phyloP scores from a whole-genome alignment of 2,329 filamentous ascomycete genomes.

The Karstenula rhodostoma region DNA sequence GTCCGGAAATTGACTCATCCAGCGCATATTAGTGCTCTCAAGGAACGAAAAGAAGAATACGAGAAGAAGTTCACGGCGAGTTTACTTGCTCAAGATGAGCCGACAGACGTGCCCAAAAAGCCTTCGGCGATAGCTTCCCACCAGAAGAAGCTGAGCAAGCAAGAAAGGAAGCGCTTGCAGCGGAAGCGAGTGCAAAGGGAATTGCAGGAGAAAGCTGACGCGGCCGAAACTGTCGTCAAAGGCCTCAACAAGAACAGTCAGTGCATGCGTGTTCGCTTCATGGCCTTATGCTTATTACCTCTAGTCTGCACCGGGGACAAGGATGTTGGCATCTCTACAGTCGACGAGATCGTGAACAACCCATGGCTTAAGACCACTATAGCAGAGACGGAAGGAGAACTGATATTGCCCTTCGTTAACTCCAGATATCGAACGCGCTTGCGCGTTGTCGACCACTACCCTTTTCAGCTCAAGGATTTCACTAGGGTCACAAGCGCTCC shows the following conservation, averaged over 20 bases:
- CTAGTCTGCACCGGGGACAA: conserved; percentile 58
- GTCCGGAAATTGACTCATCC: conserved; percentile 61
- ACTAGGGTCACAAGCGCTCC: conserved; percentile 55
- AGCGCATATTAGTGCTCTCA: conserved; percentile 62
- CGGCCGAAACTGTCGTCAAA: not conserved
- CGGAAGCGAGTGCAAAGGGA: conserved; percentile 41
- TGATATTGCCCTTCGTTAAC: conserved; percentile 75
- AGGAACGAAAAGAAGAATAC: conserved; percentile 72
- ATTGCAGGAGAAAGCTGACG: conserved; percentile 32
- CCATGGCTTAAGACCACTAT: conserved; percentile 49
- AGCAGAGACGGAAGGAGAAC: conserved; percentile 47
- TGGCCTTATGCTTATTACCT: conserved; percentile 17
- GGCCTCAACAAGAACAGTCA: conserved; percentile 35
- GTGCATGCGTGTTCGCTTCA: not conserved
- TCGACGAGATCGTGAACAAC: conserved; percentile 59
- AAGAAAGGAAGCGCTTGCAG: conserved; percentile 44
- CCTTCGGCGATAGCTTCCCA: conserved; percentile 28
- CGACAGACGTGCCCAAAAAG: conserved; percentile 30
- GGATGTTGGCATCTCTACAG: conserved; percentile 40
- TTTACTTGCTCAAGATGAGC: not conserved
- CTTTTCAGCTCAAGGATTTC: conserved; percentile 75
- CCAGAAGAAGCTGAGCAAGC: conserved; percentile 50
- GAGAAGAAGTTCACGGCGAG: conserved; percentile 41
- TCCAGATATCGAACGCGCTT: conserved; percentile 73
- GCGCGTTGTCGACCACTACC: conserved; percentile 84